Percentiles rank a stretch among this genome's conserved stretches.
phyloP scores from a whole-genome alignment of 2,329 filamentous ascomycete species.

The Xylaria sp. region DNA sequence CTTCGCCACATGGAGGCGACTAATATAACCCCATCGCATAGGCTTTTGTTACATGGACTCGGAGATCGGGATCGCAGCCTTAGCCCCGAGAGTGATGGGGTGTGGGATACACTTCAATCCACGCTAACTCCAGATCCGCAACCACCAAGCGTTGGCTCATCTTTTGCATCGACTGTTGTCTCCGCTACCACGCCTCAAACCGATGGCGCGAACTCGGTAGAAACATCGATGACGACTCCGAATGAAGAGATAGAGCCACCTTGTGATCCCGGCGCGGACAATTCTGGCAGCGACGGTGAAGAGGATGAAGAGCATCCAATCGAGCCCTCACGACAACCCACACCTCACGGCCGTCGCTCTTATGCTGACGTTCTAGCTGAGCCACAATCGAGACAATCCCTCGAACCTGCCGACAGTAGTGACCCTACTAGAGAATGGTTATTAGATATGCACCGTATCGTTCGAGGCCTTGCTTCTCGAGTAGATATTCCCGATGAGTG shows the following conservation, averaged over 20 bases:
- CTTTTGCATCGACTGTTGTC: slow-evolving; percentile 73
- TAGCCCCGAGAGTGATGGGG: slow-evolving; percentile 69
- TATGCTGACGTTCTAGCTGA: slow-evolving; percentile 50
- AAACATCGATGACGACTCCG: slow-evolving; percentile 52
- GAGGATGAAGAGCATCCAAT: slow-evolving; percentile 41
- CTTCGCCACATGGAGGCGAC: neutral
- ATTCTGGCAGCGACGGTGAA: slow-evolving; percentile 60
- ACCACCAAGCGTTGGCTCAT: slow-evolving; percentile 79
- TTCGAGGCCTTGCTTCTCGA: slow-evolving; percentile 70
- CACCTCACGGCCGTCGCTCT: slow-evolving; percentile 32
- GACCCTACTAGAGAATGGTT: slow-evolving; percentile 47
- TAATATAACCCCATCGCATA: neutral
- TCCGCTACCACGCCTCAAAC: slow-evolving; percentile 52
- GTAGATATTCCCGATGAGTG: slow-evolving; percentile 82
- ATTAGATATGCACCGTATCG: slow-evolving; percentile 72
- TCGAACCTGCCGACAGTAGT: slow-evolving; percentile 17
- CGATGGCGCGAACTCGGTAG: slow-evolving; percentile 50
- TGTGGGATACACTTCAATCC: slow-evolving; percentile 81
- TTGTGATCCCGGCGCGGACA: slow-evolving; percentile 60
- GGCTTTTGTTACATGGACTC: slow-evolving; percentile 70
- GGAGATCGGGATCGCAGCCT: slow-evolving; percentile 84
- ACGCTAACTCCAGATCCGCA: slow-evolving; percentile 83
- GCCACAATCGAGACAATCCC: slow-evolving; percentile 8
- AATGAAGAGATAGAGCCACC: slow-evolving; percentile 51
- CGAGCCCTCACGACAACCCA: slow-evolving; percentile 17